Evolutionary conservation across 108 stramenopile species (phyloP).

Genomic region (Chaetoceros muelleri): DNA sequence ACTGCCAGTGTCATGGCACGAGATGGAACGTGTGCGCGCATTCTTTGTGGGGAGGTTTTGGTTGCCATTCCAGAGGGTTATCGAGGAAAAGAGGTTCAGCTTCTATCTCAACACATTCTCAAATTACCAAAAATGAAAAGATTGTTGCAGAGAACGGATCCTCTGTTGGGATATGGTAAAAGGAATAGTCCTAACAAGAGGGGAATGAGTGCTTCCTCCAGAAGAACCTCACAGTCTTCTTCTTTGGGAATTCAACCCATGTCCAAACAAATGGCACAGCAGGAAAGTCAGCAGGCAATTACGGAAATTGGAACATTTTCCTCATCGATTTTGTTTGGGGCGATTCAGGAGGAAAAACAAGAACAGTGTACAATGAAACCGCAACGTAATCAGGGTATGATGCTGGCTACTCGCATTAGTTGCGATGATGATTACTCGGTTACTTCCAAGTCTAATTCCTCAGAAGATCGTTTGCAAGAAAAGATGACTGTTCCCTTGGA

Average conservation of each 20-base stretch:
- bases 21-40: slow-evolving; percentile 2
- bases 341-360: neutral
- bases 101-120: slow-evolving; percentile 31
- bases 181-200: slow-evolving; percentile 4
- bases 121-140: slow-evolving; percentile 35
- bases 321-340: neutral
- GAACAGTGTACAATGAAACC: neutral
- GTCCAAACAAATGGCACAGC: neutral
- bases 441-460: neutral
- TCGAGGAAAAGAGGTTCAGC: slow-evolving; percentile 14
- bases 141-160: slow-evolving; percentile 28
- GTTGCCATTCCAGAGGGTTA: slow-evolving; percentile 46
- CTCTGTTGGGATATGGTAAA: slow-evolving; percentile 21
- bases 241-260: neutral
- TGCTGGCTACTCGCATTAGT: neutral
- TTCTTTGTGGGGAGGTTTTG: slow-evolving; percentile 40
- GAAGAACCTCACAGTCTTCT: neutral
- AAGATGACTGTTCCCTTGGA: neutral
- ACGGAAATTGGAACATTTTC: neutral
- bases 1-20: slow-evolving; percentile 12
- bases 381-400: neutral
- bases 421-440: neutral
- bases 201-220: too few relatives aligned
- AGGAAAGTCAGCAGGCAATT: neutral
- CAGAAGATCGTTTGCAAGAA: neutral